These are phyloP conservation scores for Rostrohypoxylon terebratum DNA, from an alignment of 495 filamentous ascomycete genomes.

Conservation along the genomic window DNA sequence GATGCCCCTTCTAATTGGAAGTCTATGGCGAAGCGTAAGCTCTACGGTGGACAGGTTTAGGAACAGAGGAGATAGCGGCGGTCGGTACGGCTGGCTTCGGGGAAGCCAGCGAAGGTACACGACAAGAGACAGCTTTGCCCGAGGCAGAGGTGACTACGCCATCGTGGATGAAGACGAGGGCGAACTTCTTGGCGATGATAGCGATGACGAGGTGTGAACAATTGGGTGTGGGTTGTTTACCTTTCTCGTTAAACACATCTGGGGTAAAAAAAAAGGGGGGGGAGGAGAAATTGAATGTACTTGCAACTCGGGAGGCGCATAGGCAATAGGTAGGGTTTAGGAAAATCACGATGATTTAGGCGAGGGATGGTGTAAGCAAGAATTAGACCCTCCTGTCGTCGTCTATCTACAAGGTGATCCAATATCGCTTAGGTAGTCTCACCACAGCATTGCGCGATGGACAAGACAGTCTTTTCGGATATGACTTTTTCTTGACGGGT, in stretches of 20 bases:
- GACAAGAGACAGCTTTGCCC: constrained; percentile 84
- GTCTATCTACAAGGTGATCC: constrained; percentile 17
- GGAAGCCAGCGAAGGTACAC: constrained; percentile 74
- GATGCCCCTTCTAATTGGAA: constrained; percentile 74
- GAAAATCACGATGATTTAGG: constrained; percentile 32
- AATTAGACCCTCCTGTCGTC: not conserved
- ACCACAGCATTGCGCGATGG: constrained; percentile 19
- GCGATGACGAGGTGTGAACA: constrained; percentile 83
- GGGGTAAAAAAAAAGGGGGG: too few species aligned
- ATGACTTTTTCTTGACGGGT: not conserved
- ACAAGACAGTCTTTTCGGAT: constrained; percentile 16
- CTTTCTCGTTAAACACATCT: not conserved
- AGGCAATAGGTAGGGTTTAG: constrained; percentile 38
- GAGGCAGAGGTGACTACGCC: constrained; percentile 84
- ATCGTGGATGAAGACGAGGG: constrained; percentile 93
- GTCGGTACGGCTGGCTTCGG: constrained; percentile 58
- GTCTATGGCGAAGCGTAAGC: constrained; percentile 72
- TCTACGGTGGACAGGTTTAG: constrained; percentile 60
- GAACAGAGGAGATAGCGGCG: constrained; percentile 48
- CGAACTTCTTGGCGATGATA: constrained; percentile 90
- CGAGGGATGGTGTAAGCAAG: constrained; percentile 14
- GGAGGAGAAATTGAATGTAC: constrained; percentile 26
- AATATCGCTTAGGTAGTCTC: not conserved
- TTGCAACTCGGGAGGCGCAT: constrained; percentile 38
- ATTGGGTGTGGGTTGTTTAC: constrained; percentile 9